Conservation (phyloP, 495 filamentous ascomycete genomes). For the Parathielavia hyrcaniae region DNA sequence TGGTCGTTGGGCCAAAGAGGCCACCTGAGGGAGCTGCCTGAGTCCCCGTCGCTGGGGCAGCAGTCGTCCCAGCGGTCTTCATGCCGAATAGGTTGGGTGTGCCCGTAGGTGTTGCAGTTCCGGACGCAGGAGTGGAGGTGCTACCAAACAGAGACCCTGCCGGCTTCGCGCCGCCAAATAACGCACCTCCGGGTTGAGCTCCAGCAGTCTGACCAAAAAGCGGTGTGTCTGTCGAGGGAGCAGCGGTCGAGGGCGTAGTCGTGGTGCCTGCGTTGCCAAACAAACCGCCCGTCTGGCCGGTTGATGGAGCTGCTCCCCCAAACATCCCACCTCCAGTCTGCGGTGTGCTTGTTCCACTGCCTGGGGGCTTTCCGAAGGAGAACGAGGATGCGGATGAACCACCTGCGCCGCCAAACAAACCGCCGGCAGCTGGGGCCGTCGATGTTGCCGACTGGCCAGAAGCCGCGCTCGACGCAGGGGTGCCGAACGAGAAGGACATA, state of each 20-base stretch:
- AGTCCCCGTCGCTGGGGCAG: constrained; percentile 20
- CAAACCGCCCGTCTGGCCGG: constrained; percentile 26
- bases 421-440: constrained; percentile 36
- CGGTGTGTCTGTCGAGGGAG: constrained; percentile 10
- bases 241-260: constrained; percentile 25
- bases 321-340: constrained; percentile 43
- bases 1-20: constrained; percentile 21
- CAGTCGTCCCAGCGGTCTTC: constrained; percentile 30
- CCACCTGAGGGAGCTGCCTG: constrained; percentile 16
- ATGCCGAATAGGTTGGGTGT: constrained; percentile 33
- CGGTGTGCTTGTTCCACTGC: constrained; percentile 28
- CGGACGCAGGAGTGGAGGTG: constrained; percentile 15
- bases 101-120: constrained; percentile 18
- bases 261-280: constrained; percentile 30
- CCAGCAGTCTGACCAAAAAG: constrained; percentile 16
- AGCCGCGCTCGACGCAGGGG: constrained; percentile 35
- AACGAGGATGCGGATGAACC: constrained; percentile 26
- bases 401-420: constrained; percentile 33
- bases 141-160: constrained; percentile 24
- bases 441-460: constrained; percentile 35
- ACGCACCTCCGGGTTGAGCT: constrained; percentile 26
- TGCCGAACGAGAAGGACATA: constrained; percentile 38
- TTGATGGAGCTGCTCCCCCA: constrained; percentile 37
- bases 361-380: constrained; percentile 32
- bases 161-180: constrained; percentile 35